phyloP scores from a whole-genome alignment of 1,284 basidiomycete species.

The Neonothopanus nambi region DNA sequence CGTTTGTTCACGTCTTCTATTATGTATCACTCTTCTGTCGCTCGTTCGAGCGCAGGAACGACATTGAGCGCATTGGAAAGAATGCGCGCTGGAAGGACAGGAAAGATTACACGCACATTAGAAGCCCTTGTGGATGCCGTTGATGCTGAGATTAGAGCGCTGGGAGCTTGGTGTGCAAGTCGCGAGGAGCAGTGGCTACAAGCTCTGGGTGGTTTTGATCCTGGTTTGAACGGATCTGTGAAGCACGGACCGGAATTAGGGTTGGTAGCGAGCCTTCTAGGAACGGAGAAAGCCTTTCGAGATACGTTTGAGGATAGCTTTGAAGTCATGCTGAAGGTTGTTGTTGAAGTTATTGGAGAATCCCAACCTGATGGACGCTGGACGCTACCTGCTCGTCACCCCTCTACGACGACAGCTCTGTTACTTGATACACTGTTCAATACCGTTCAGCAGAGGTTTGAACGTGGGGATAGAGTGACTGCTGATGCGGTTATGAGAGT shows the following conservation, averaged over 20 bases:
- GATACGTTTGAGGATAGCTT: slow-evolving; percentile 60
- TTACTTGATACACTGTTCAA: slow-evolving; percentile 66
- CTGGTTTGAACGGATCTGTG: slow-evolving; percentile 16
- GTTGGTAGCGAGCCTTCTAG: slow-evolving; percentile 67
- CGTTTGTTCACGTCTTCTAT: slow-evolving; percentile 57
- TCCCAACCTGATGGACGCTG: slow-evolving; percentile 25
- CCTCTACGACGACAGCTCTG: slow-evolving; percentile 51
- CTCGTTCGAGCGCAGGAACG: slow-evolving; percentile 18
- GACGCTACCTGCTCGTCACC: slow-evolving; percentile 41
- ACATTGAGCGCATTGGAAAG: slow-evolving; percentile 7
- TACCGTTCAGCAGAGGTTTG: slow-evolving; percentile 52
- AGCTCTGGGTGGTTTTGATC: slow-evolving; percentile 39
- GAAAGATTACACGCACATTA: slow-evolving; percentile 54
- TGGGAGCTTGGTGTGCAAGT: slow-evolving; percentile 71
- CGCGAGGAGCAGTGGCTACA: slow-evolving; percentile 66
- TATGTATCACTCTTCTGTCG: slow-evolving; percentile 32
- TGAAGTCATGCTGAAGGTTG: slow-evolving; percentile 50
- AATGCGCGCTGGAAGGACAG: not conserved
- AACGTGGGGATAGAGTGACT: slow-evolving; percentile 54
- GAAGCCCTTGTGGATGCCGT: slow-evolving; percentile 83
- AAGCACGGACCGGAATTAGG: not conserved
- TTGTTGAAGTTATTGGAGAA: slow-evolving; percentile 32
- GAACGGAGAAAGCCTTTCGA: slow-evolving; percentile 57
- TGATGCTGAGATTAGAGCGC: slow-evolving; percentile 52
- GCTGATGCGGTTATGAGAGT: slow-evolving; percentile 58